These are phyloP conservation scores for Corylus avellana DNA, from an alignment of 306 rosid genomes.

Conservation along the genomic window DNA sequence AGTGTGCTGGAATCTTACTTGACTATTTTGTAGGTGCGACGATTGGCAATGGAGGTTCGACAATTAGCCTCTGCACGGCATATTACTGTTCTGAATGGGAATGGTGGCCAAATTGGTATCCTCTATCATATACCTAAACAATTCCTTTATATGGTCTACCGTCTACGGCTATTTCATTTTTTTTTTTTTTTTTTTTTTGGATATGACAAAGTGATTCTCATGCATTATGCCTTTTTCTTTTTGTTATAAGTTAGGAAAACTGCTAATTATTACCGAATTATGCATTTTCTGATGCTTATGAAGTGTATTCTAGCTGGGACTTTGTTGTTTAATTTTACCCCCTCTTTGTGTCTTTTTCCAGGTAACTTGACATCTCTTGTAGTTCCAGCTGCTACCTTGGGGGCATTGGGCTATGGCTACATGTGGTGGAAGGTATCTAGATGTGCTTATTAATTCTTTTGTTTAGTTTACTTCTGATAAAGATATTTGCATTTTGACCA, in stretches of 20 bases:
- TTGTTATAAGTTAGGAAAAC: not conserved
- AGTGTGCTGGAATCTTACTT: constrained; percentile 6
- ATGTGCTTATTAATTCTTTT: not conserved
- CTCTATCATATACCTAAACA: constrained; percentile 8
- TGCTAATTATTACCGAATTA: not conserved
- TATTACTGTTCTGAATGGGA: constrained; percentile 69
- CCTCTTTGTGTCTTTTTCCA: constrained; percentile 29
- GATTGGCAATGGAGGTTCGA: constrained; percentile 68
- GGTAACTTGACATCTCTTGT: constrained; percentile 71
- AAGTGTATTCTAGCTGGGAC: not conserved
- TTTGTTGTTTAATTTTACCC: not conserved
- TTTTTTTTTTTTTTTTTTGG: not conserved
- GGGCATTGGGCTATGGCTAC: constrained; percentile 88
- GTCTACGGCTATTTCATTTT: not conserved
- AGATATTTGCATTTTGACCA: not conserved
- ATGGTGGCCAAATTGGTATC: constrained; percentile 56
- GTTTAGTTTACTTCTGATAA: not conserved
- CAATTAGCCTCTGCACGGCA: constrained; percentile 46
- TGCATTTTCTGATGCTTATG: not conserved
- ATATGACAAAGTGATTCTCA: not conserved
- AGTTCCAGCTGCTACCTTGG: constrained; percentile 79
- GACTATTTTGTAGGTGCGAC: constrained; percentile 58
- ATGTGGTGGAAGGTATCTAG: constrained; percentile 93
- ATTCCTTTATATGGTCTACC: not conserved
- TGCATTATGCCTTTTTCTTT: not conserved